Base-by-base conservation (phyloP, 116 monocot genomes). In the Dioscorea cayenensis region DNA sequence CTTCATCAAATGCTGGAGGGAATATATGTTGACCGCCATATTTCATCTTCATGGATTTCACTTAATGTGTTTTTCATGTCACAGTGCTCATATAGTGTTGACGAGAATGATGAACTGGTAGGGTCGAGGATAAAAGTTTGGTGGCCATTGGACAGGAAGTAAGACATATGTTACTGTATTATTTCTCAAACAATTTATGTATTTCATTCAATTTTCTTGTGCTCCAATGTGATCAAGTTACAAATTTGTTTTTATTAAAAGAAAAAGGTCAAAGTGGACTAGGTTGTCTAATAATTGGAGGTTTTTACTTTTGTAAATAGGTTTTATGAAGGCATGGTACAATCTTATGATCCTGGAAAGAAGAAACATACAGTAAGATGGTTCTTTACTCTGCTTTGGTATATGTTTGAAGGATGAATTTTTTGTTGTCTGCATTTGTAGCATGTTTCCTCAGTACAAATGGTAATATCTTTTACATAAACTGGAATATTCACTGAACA, bases 101-200 rank as follows among this genome's bases (percentile, higher is more conserved):
- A 69, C 36, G 64, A 60, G 50, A 52, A 66, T 63, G 66, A 66
- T 51, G 83, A 83, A 29, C 71, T 96, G 77, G 69, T 90, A 50
- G 96, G 92, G 63, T 84, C 81, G n/a, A 84, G 77, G 80, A 88
- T 96, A 73, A 84, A 92, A 82, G 90, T 96, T 70, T 96, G 96
- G 96, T 96, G 96, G 96, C 92, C 96, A 17, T 64, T 96, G 74
- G 96, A 96, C 76, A 92, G 92, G 71, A 28, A 69, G 96, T 92
- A 88, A 78, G 84, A 64, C 22, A 55, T 55, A 1, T 55, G 19
- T 55, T 12, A 16, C 55, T 16, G 5, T n/a, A 16, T 55, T 16
- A n/a, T 19, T n/a, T 55, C 17, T 43, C 43, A 43, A 43, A 12
- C 7, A 43, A 43, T 8, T 43, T 43, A 1, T 43, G 12, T 43